Percentiles rank a stretch among this genome's conserved stretches.
phyloP scores from a whole-genome alignment of 345 rosid genomes.

The Raphanus raphanistrum region DNA sequence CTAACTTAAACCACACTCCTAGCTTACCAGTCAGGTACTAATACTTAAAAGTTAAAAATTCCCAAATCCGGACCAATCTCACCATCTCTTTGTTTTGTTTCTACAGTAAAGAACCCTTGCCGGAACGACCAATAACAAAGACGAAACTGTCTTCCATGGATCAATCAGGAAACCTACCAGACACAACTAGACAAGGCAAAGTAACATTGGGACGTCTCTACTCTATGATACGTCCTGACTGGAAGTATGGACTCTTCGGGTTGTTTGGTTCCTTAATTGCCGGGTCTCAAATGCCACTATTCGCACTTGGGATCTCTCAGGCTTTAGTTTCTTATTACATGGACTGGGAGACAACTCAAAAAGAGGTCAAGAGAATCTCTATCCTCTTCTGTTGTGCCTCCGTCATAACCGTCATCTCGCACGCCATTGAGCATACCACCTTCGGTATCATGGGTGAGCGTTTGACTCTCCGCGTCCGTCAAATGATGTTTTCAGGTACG shows the following conservation, averaged over 20 bases:
- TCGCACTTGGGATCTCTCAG: conserved; percentile 89
- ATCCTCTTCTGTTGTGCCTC: conserved; percentile 70
- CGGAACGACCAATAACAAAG: conserved; percentile 44
- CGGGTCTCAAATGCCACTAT: conserved; percentile 91
- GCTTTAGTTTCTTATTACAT: conserved; percentile 89
- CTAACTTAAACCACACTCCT: conserved; percentile 52
- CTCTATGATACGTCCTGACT: conserved; percentile 82
- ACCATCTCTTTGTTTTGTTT: background rate
- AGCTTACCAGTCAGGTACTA: conserved; percentile 55
- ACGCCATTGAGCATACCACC: conserved; percentile 63
- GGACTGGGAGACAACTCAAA: conserved; percentile 88
- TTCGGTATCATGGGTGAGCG: conserved; percentile 95
- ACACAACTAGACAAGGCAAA: conserved; percentile 37
- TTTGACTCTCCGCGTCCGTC: conserved; percentile 86
- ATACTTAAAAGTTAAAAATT: conserved; percentile 23
- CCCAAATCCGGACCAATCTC: background rate
- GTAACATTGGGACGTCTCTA: conserved; percentile 64
- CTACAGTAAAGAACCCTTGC: background rate
- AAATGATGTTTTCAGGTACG: conserved; percentile 77
- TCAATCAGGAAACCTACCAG: conserved; percentile 53
- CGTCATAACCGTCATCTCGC: conserved; percentile 56
- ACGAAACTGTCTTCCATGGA: conserved; percentile 56
- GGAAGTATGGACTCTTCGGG: conserved; percentile 78
- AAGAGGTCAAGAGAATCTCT: conserved; percentile 74
- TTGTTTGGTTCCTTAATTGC: conserved; percentile 58